These are phyloP conservation scores for Protomyces pachydermus DNA, from an alignment of 1,139 yeast species.

Conservation along the genomic window DNA sequence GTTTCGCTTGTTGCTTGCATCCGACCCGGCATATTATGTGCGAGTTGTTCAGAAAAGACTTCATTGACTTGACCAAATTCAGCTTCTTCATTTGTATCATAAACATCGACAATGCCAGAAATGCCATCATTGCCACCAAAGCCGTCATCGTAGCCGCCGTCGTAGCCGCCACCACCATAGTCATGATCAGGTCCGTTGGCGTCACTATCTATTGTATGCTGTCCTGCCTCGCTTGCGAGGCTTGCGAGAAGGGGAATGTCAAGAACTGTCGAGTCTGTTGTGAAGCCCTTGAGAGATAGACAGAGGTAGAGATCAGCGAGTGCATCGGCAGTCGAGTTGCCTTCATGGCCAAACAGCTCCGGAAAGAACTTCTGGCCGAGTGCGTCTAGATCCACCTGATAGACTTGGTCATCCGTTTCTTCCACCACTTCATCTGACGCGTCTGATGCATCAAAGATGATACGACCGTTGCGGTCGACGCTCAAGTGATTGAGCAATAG, in stretches of 20 bases:
- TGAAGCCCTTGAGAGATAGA: conserved; percentile 27
- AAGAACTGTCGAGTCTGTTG: conserved; percentile 23
- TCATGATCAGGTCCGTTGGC: neutral
- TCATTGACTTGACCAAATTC: conserved; percentile 32
- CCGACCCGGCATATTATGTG: neutral
- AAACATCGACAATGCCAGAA: conserved; percentile 33
- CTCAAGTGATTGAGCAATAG: conserved; percentile 65
- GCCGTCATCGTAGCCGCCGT: conserved; percentile 32
- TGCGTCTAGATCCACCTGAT: conserved; percentile 15
- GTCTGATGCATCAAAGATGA: conserved; percentile 53
- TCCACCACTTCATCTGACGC: conserved; percentile 30
- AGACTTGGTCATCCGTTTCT: conserved; percentile 13
- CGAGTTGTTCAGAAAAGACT: neutral
- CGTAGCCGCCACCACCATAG: conserved; percentile 34
- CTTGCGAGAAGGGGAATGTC: conserved; percentile 23
- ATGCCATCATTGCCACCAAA: conserved; percentile 30
- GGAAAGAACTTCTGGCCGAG: conserved; percentile 25
- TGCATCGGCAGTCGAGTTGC: neutral
- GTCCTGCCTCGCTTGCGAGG: neutral
- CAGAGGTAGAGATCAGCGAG: conserved; percentile 26
- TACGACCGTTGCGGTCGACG: conserved; percentile 54
- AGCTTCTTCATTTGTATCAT: conserved; percentile 31
- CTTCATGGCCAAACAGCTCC: conserved; percentile 12
- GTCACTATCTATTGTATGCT: conserved; percentile 9
- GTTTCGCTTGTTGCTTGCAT: neutral